These are phyloP conservation scores for Mucor velutinosus DNA, from an alignment of 371 early-diverging fungal genomes.

Conservation along the genomic window DNA sequence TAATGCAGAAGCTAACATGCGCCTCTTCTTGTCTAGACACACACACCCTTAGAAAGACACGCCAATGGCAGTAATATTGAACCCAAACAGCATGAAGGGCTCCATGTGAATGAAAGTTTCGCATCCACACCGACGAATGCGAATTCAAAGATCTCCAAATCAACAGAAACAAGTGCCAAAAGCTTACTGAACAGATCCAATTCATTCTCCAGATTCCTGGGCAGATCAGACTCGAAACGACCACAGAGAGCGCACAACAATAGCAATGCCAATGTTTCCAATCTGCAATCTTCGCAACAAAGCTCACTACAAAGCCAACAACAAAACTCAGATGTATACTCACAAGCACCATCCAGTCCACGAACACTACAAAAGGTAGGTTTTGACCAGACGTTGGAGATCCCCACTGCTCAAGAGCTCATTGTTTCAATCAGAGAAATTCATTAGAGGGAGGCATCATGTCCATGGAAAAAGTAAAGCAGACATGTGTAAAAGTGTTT, in stretches of 20 bases:
- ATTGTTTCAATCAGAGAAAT: conserved; percentile 28
- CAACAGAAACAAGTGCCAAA: conserved; percentile 40
- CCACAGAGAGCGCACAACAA: conserved; percentile 23
- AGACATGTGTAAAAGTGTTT: conserved; percentile 70
- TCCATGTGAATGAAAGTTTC: conserved; percentile 24
- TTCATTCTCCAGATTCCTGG: conserved; percentile 53
- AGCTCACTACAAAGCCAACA: conserved; percentile 1
- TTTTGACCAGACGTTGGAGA: neutral
- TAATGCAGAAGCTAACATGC: neutral
- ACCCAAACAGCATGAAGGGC: conserved; percentile 38
- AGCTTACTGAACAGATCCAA: conserved; percentile 48
- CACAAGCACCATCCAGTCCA: conserved; percentile 39
- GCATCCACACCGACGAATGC: conserved; percentile 16
- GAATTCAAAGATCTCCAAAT: conserved; percentile 34
- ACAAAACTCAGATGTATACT: conserved; percentile 28
- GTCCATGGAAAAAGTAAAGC: conserved; percentile 69
- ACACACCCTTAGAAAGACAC: conserved; percentile 1
- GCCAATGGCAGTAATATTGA: conserved; percentile 10
- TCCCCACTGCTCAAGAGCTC: no score
- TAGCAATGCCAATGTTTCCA: conserved; percentile 7
- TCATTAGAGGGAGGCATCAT: conserved; percentile 61
- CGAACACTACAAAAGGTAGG: conserved; percentile 41
- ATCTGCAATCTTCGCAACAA: conserved; percentile 9
- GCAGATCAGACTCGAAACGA: conserved; percentile 50
- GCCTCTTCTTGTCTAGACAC: neutral